A percentile compares a stretch with the other conserved stretches of the same genome.
These are phyloP conservation scores for Colletotrichum sojae DNA, from an alignment of 2,329 filamentous ascomycete genomes.

Conservation along the genomic window DNA sequence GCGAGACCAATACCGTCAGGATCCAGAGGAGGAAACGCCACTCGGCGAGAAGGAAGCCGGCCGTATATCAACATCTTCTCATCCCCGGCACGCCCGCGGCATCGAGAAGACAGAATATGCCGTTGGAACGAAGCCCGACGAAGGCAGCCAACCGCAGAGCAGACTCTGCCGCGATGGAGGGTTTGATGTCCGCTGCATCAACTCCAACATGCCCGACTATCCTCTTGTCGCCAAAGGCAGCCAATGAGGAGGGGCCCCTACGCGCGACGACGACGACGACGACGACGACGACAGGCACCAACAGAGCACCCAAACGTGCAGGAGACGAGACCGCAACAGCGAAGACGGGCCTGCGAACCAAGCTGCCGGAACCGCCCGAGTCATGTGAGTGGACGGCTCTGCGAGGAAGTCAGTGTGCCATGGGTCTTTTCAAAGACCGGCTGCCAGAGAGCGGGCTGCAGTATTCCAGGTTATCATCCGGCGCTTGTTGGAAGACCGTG, in stretches of 20 bases:
- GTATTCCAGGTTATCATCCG: neutral
- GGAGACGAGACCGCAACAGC: constrained; percentile 13
- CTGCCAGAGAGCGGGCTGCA: neutral
- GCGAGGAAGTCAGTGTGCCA: constrained; percentile 1
- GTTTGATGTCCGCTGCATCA: constrained; percentile 24
- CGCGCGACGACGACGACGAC: constrained; percentile 30
- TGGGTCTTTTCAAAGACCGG: neutral
- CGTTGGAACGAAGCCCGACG: constrained; percentile 7
- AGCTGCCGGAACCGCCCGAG: constrained; percentile 19
- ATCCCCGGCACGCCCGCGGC: neutral
- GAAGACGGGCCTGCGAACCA: constrained; percentile 21
- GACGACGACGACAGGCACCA: constrained; percentile 14
- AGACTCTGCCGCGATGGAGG: constrained; percentile 30
- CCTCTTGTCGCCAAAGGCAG: constrained; percentile 28
- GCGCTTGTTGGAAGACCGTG: constrained; percentile 19
- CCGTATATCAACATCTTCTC: constrained; percentile 28
- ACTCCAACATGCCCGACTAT: neutral
- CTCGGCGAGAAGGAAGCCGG: constrained; percentile 18
- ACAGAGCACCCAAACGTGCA: constrained; percentile 18
- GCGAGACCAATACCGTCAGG: neutral
- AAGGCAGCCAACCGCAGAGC: constrained; percentile 26
- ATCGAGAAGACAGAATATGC: neutral
- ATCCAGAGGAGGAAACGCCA: constrained; percentile 9
- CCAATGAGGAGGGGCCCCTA: constrained; percentile 32
- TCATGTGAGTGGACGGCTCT: constrained; percentile 31